Evolutionary conservation across 2,329 filamentous ascomycete species (phyloP).

Genomic region (Ophiostoma sp.): DNA sequence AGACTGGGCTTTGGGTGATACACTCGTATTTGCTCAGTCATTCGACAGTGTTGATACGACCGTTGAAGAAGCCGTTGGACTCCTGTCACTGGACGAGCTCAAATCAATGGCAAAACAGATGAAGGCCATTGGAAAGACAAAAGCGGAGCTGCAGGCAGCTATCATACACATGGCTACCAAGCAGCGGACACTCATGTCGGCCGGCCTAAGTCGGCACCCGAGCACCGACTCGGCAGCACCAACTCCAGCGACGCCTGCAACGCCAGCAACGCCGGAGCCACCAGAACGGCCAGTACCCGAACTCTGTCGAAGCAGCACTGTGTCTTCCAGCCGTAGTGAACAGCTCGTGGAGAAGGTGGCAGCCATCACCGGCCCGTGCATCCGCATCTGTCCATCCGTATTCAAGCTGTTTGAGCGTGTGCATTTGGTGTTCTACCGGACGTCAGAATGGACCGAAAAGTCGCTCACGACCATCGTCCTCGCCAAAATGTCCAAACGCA

Average conservation of each 20-base stretch:
- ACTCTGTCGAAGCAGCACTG: not conserved
- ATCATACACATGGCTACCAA: slow-evolving; percentile 71
- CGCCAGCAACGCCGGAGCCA: not conserved
- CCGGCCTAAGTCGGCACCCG: slow-evolving; percentile 8
- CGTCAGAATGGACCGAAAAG: slow-evolving; percentile 96
- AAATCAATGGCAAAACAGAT: slow-evolving; percentile 82
- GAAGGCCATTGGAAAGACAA: slow-evolving; percentile 85
- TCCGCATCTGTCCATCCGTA: slow-evolving; percentile 71
- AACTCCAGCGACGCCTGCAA: not conserved
- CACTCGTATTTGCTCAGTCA: slow-evolving; percentile 77
- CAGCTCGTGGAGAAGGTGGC: slow-evolving; percentile 52
- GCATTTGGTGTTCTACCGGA: slow-evolving; percentile 93
- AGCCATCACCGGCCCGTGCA: slow-evolving; percentile 75
- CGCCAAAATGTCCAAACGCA: slow-evolving; percentile 81
- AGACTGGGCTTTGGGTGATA: slow-evolving; percentile 49
- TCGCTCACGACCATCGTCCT: slow-evolving; percentile 93
- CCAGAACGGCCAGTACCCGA: not conserved
- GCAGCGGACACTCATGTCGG: slow-evolving; percentile 72
- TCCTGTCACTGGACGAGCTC: slow-evolving; percentile 85
- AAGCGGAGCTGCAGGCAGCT: slow-evolving; percentile 73
- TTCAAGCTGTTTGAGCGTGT: slow-evolving; percentile 89
- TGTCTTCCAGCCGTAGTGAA: slow-evolving; percentile 49
- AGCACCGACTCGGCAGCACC: slow-evolving; percentile 40
- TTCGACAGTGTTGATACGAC: slow-evolving; percentile 72
- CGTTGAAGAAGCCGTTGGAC: slow-evolving; percentile 77